phyloP scores from a whole-genome alignment of 352 stramenopile genomes.

The Globisporangium recalcitrans region DNA sequence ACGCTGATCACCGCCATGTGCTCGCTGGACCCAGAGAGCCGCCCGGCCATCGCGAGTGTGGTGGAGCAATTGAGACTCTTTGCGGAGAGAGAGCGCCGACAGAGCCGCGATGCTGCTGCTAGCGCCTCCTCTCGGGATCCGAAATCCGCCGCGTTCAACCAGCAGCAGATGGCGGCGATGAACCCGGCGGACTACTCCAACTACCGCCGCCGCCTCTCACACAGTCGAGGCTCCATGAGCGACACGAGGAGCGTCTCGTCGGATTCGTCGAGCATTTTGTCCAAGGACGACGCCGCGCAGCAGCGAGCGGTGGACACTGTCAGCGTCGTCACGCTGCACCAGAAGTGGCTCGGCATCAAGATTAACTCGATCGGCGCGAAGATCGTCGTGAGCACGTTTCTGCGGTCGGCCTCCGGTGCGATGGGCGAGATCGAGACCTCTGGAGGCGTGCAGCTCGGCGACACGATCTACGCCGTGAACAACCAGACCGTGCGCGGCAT shows the following conservation, averaged over 20 bases:
- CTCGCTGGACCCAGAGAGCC: conserved; percentile 6
- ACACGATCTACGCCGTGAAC: conserved; percentile 67
- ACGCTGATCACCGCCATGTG: conserved; percentile 1
- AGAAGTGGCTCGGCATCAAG: conserved; percentile 73
- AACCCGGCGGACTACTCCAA: conserved; percentile 10
- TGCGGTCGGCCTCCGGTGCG: conserved; percentile 46
- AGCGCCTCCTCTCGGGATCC: not conserved
- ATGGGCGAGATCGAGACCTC: conserved; percentile 72
- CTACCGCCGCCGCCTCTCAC: conserved; percentile 19
- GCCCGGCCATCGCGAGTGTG: conserved; percentile 45
- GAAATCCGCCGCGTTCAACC: not conserved
- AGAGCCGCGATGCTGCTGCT: not conserved
- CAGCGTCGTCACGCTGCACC: conserved; percentile 44
- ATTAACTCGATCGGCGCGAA: conserved; percentile 72
- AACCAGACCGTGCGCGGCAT: conserved; percentile 48
- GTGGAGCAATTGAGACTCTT: conserved; percentile 38
- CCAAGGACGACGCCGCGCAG: conserved; percentile 10
- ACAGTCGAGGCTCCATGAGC: conserved; percentile 12
- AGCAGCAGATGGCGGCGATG: not conserved
- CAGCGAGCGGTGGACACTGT: conserved; percentile 12
- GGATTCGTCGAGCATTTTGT: not conserved
- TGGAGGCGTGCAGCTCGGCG: conserved; percentile 44
- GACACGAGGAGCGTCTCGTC: conserved; percentile 12
- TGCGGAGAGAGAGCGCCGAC: conserved; percentile 34
- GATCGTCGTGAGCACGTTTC: conserved; percentile 70